Base-by-base conservation (phyloP, 352 stramenopile species). In the Phytophthora tentaculata region DNA sequence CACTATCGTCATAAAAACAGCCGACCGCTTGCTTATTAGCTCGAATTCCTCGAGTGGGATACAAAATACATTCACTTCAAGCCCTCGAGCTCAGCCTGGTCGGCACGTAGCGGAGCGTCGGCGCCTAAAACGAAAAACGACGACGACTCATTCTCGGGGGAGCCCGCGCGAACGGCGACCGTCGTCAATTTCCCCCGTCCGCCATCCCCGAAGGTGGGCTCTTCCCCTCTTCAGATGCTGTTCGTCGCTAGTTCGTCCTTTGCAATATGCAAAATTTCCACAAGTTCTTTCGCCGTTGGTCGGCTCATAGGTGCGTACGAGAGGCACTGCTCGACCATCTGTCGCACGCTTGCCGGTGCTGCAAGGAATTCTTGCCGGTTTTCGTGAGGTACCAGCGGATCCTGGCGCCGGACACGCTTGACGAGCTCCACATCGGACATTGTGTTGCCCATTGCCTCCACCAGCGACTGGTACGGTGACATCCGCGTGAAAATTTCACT, bases 401-500 rank as follows among this genome's bases (percentile, higher is more conserved):
- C 71, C 20, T 82, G 70, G 28, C 58, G 66, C 35, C 67, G 67
- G 39, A 82, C 54, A 51, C 77, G 77, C 51, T 73, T 51, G 10
- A 74, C 68, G 37, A 90, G 69, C 71, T 83, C 73, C 16, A 88
- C 43, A 54, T 90, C 82, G 32, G 82, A 70, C 47, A 84, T 67
- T 9, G 80, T 89, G 63, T 88, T 88, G 35, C 82, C 82, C 12
- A 73, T 24, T 50, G 76, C 56, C 24, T 88, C 67, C 20, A 86
- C 48, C 2, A 88, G 64, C 28, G 61, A 67, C 49, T 86, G 74
- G 29, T 86, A 92, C 10, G 81, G 83, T 56, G 68, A 59, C 20
- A 67, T 45, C 10, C 79, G 76, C n/a, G 82, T 83, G 19, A 86
- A 78, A 62, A 92, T 77, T 64, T 90, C 82, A 55, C 76, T 71